Base-by-base conservation (phyloP, 2,329 filamentous ascomycete species). In the Grosmannia huntii region DNA sequence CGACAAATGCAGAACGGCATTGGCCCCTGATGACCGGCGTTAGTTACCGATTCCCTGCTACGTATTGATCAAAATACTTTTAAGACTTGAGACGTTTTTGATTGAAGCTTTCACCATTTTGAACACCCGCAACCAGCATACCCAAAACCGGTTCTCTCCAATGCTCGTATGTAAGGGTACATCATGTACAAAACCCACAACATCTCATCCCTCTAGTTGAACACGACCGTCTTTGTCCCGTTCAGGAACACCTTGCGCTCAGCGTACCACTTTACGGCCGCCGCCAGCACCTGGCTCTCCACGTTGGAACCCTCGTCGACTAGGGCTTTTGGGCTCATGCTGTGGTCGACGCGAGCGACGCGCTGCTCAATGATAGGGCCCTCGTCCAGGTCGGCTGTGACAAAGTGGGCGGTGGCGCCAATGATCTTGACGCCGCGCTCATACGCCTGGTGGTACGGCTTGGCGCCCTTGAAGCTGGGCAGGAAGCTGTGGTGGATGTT, bases 401-500 rank as follows among this genome's bases (percentile, higher is more conserved):
- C 89, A 65, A 92, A 92, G 73, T 94, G 89, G 5, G 89, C 89
- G 2, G 87, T 90, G 27, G 89, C 89, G 60, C 89, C 89, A 59
- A 91, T 90, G 65, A 94, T 92, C 80, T 94, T 94, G 64, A 94
- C 89, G 60, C 89, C 89, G 31, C 88, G 82, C 62, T 92, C 88
- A 68, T 87, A 91, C 9, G 89, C 89, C 76, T 94, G 89, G 71
- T 92, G 89, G 72, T 94, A 94, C 3, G 89, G 89, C 73, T 89
- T 90, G 33, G 89, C 89, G 61, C 89, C 89, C 78, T 94, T 94
- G 81, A 94, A 94, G 11, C 81, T 85, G 0, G 89, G 89, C 77
- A 94, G 71, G 81, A 94, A 94, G 64, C 82, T 86, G 75, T 94
- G 89, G 74, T 94, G 89, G 72, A 94, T 92, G 75, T 94, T 94